A percentile compares a stretch with the other conserved stretches of the same genome.
Conservation (phyloP, 768 basidiomycete species). For the Strobilomyces echinocephalus region DNA sequence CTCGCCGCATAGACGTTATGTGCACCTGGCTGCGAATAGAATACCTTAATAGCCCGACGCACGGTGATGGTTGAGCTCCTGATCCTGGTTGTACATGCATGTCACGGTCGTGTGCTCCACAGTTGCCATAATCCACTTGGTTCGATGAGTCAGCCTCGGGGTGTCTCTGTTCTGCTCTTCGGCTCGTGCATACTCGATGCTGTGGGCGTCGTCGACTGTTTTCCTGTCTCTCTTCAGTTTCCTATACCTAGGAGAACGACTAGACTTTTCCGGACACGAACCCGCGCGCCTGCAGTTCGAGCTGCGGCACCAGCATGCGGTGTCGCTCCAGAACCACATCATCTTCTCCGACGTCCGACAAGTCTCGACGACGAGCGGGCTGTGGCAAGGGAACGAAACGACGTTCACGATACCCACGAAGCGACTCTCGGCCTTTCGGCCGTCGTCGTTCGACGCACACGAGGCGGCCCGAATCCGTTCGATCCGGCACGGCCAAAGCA, state of each 20-base stretch:
- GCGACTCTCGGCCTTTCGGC: slow-evolving; percentile 37
- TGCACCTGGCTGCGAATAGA: background rate
- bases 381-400: slow-evolving; percentile 15
- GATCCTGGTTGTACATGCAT: slow-evolving; percentile 2
- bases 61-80: background rate
- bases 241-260: slow-evolving; percentile 4
- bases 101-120: background rate
- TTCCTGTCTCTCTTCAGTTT: slow-evolving; percentile 39
- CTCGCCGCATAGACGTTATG: slow-evolving; percentile 17
- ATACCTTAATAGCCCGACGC: slow-evolving; percentile 12
- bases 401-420: slow-evolving; percentile 39
- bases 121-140: background rate
- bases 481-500: slow-evolving; percentile 42
- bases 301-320: slow-evolving; percentile 59
- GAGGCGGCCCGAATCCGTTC: slow-evolving; percentile 43
- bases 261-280: background rate
- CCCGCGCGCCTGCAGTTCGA: slow-evolving; percentile 41
- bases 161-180: background rate
- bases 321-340: slow-evolving; percentile 44
- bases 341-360: slow-evolving; percentile 49
- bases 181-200: slow-evolving; percentile 19
- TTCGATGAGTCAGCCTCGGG: slow-evolving; percentile 23
- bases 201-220: slow-evolving; percentile 44
- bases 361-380: slow-evolving; percentile 4
- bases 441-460: slow-evolving; percentile 44